Conservation (phyloP, 176 grass and related monocot genomes). For the Tillandsia fasciculata region DNA sequence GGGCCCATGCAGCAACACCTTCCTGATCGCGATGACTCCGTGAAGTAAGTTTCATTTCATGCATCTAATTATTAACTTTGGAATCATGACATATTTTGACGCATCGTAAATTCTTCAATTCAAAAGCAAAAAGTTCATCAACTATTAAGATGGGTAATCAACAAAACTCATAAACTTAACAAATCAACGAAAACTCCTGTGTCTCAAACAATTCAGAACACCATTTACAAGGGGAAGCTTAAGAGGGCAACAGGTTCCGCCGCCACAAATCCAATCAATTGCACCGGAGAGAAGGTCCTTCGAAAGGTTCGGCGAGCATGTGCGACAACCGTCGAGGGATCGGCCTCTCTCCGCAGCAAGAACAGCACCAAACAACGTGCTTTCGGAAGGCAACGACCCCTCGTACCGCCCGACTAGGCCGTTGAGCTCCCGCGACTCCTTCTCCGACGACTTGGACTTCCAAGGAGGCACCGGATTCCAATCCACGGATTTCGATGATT, state of each 20-base stretch:
- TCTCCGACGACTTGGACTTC: conserved; percentile 52
- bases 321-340: conserved; percentile 47
- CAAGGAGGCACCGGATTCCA: conserved; percentile 26
- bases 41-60: conserved; percentile 19
- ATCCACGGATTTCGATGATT: conserved; percentile 53
- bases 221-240: conserved; percentile 31
- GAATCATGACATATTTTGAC: neutral
- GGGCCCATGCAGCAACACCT: neutral
- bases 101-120: too few relatives aligned
- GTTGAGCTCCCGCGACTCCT: conserved; percentile 29
- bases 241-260: conserved; percentile 28
- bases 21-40: conserved; percentile 16
- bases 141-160: too few relatives aligned
- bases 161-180: too few relatives aligned
- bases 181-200: too few relatives aligned
- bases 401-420: conserved; percentile 20
- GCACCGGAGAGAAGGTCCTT: conserved; percentile 35
- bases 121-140: too few relatives aligned
- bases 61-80: neutral
- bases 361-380: neutral
- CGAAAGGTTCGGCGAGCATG: conserved; percentile 22
- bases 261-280: neutral
- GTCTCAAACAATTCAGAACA: conserved; percentile 13
- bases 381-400: neutral
- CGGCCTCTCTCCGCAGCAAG: conserved; percentile 24